Evolutionary conservation across 2,329 filamentous ascomycete genomes (phyloP).

Genomic region (Scedosporium boydii): DNA sequence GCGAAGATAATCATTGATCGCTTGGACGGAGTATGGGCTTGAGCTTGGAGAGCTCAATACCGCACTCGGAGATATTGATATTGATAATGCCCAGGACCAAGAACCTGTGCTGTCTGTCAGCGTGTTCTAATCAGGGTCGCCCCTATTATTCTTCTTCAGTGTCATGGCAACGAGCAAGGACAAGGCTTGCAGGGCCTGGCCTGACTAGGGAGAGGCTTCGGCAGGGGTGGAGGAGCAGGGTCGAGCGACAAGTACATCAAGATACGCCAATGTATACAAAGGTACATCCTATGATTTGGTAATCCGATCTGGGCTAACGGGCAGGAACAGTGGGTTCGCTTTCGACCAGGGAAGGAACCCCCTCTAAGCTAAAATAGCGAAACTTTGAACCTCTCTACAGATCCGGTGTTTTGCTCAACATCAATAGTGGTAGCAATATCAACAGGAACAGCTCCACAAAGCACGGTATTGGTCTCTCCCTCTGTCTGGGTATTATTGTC

Average conservation of each 20-base stretch:
- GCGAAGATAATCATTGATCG: not conserved
- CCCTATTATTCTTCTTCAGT: not conserved
- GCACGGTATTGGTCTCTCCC: not conserved
- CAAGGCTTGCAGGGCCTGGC: too few relatives aligned
- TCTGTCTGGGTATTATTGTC: not conserved
- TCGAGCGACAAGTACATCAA: not conserved
- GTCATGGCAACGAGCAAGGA: not conserved
- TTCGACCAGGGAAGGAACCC: not conserved
- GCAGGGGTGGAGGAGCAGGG: not conserved
- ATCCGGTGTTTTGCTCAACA: too few relatives aligned
- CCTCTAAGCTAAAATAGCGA: not conserved
- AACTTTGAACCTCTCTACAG: not conserved
- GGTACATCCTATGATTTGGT: not conserved
- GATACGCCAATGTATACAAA: too few relatives aligned
- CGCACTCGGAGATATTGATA: too few relatives aligned
- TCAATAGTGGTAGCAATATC: too few relatives aligned
- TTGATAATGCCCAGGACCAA: not conserved
- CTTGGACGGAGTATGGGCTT: too few relatives aligned
- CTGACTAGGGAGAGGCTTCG: not conserved
- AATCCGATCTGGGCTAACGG: not conserved
- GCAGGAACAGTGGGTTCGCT: not conserved
- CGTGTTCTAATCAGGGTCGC: not conserved
- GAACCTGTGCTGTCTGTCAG: not conserved
- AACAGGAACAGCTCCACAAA: too few relatives aligned
- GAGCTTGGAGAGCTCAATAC: not conserved